Base-by-base conservation (phyloP, 2,329 filamentous ascomycete genomes). In the Sclerotinia spermophila region DNA sequence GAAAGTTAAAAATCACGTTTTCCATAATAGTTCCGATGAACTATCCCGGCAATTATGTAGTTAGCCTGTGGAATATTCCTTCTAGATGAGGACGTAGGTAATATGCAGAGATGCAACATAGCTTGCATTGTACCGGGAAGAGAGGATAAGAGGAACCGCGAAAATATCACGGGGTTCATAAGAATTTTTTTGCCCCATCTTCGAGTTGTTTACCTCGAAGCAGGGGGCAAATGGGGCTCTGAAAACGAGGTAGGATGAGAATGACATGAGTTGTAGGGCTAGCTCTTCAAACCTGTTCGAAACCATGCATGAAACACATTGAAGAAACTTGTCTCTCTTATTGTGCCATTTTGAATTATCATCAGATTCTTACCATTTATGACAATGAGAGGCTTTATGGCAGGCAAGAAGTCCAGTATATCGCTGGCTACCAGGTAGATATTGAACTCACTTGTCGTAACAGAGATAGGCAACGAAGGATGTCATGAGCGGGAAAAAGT, bases 21-120 rank as follows among this genome's bases (percentile, higher is more conserved):
- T 27, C 13, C 4, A 4, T 8, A 5, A 8, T 15, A 7, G 3
- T 51, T 5, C 3, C 0, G 7, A 27, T 8, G 7, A 6, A 2
- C 13, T 11, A 3, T 15, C 17, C 1, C 15, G 5, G 17, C 17
- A 27, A 30, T 17, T 6, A 1, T 2, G 27, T 27, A 15, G 5
- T 53, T 2, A 27, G n/a, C 17, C 1, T 53, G n/a, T n/a, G n/a
- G 27, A 48, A 3, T 53, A 3, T 53, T 6, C 1, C 6, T 6
- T 27, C 5, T 6, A 27, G n/a, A 11, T 6, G 48, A 53, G 15
- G 13, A 30, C 2, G 3, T 27, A 17, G n/a, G 3, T 17, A 7
- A 17, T 27, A 17, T 8, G 13, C 2, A 53, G 5, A 27, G n/a
- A 53, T 7, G 5, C n/a, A 53, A 30, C 3, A 6, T n/a, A 27